A percentile compares a stretch with the other conserved stretches of the same genome.
Conservation (phyloP, 768 basidiomycete genomes). For the Tephrocybe rancida region DNA sequence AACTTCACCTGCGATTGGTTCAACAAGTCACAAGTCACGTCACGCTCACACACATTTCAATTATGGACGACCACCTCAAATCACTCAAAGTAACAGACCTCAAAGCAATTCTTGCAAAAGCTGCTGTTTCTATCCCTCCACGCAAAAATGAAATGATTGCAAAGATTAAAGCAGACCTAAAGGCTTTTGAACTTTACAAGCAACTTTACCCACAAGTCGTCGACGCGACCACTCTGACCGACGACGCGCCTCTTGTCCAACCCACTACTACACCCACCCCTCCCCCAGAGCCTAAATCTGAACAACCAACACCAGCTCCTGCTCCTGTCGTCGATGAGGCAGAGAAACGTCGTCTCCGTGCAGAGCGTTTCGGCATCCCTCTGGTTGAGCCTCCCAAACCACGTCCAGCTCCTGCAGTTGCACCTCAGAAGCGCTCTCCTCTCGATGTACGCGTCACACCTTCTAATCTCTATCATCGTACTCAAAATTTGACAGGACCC, state of each 20-base stretch:
- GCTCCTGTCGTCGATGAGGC: conserved; percentile 36
- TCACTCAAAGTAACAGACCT: conserved; percentile 75
- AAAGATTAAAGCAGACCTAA: conserved; percentile 54
- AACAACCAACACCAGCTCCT: background rate
- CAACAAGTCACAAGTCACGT: conserved; percentile 23
- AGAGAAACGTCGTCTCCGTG: conserved; percentile 61
- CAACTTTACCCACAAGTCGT: background rate
- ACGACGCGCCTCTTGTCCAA: background rate
- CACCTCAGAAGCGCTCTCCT: conserved; percentile 21
- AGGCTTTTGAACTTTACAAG: conserved; percentile 52
- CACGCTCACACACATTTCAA: conserved; percentile 20
- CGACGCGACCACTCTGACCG: background rate
- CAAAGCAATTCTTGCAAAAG: conserved; percentile 59
- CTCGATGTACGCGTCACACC: conserved; percentile 17
- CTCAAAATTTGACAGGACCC: conserved; percentile 36
- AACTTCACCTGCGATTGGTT: conserved; percentile 46
- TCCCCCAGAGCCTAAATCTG: background rate
- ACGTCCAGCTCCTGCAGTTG: conserved; percentile 16
- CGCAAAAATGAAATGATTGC: conserved; percentile 72
- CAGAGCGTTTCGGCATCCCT: conserved; percentile 73
- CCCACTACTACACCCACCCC: conserved; percentile 1
- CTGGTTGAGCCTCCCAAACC: conserved; percentile 42
- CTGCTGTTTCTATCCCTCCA: conserved; percentile 46
- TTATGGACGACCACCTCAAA: conserved; percentile 43
- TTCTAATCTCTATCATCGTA: background rate